Evolutionary conservation across 441 rosid genomes (phyloP), one percentile per base, ranked within the genome.

Genomic region (Populus hybrid): DNA sequence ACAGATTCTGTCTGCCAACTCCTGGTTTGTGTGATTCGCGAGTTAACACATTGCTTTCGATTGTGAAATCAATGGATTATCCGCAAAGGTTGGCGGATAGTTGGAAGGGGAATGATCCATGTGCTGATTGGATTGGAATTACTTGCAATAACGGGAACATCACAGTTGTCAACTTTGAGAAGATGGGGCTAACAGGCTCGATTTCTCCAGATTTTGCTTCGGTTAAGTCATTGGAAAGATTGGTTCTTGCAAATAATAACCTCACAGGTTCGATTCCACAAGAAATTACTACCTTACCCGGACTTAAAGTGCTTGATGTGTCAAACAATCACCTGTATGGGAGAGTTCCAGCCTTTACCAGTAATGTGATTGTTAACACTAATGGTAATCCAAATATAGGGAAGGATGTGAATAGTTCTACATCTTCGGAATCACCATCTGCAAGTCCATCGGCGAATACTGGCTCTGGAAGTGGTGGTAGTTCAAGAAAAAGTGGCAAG

Each of bases 81-180:
- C 97, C 97, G 0, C 83, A 53, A 76, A 86, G 86, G 81, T 82
- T 94, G 5, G 96, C 97, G 0, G 92, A 93, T 72, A 87, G 84
- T 78, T 94, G 98, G 98, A 91, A 89, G 77, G 97, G 90, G 40
- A 91, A 91, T 68, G 89, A 89, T 75, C 97, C 98, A 2, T 91
- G 98, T 42, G 82, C 75, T 0, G 83, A 83, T 71, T 95, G 98
- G 98, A 59, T 86, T 68, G 96, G 94, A 53, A 87, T 95, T 46
- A 78, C 90, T 72, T 95, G 99, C 76, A 80, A 69, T 83, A 84
- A 82, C 35, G 91, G 92, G 26, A 91, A 92, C 85, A 83, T 94
- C 3, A 85, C 89, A 1, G 91, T 93, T 69, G 79, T 93, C 30
- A 94, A 90, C 84, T 92, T 94, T 40, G 88, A 82, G 87, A 93